Base-by-base conservation (phyloP, 495 filamentous ascomycete species). In the Aspergillus incahuasiensis region DNA sequence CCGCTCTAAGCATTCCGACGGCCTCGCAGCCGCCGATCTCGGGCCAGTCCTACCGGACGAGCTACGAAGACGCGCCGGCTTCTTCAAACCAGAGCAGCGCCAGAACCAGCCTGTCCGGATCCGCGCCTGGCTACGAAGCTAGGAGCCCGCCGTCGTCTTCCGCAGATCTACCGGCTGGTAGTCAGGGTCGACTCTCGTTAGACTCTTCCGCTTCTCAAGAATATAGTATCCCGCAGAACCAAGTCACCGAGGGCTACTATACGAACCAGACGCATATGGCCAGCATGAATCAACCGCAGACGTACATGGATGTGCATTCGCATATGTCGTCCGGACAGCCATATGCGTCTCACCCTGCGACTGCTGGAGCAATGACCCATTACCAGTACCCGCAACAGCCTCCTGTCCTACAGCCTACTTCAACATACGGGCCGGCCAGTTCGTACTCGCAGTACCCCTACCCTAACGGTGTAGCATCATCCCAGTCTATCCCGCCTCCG, bases 271-370 rank as follows among this genome's bases (percentile, higher is more conserved):
- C 63, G 40, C 62, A 66, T 11, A 63, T 90, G 69, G 74, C 78
- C 76, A 86, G 82, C 70, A 96, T 98, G 90, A 96, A 97, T 74
- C 84, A 88, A 63, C 75, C 79, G 43, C 85, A 85, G 62, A 82
- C 84, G 56, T 94, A 96, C 63, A 86, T 91, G 83, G 92, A 95
- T 59, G 90, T 86, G 44, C 82, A 92, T 65, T 81, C 83, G 44
- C 89, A 95, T 69, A 83, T 96, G 79, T 91, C 91, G 56, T 82
- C 86, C 51, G 86, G 85, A 45, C 91, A 89, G 67, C 80, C 87
- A 35, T 91, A 92, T 67, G 79, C 86, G 52, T 86, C 88, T 0
- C 88, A 92, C 64, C 86, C 89, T 45, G 88, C 89, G 7, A 89
- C 92, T 7, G 90, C 91, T 9, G 81, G 87, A 52, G 77, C 80